Conservation (phyloP, 2,329 filamentous ascomycete species). For the Pseudogymnoascus sp. region DNA sequence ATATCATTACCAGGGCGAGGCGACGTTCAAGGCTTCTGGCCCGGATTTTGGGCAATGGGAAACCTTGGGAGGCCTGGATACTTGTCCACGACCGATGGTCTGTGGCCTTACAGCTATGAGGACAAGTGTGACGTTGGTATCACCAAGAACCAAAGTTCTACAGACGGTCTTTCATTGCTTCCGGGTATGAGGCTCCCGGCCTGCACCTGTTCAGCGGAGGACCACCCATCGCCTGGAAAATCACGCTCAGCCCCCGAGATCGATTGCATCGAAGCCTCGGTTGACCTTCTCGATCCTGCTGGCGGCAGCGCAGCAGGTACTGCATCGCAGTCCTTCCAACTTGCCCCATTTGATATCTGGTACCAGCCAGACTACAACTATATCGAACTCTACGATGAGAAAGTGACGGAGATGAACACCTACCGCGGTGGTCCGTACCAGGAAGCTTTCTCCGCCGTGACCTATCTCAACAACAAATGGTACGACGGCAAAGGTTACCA, state of each 20-base stretch:
- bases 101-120: conserved; percentile 69
- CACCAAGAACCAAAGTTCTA: conserved; percentile 62
- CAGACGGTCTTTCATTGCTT: conserved; percentile 57
- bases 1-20: conserved; percentile 62
- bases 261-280: conserved; percentile 63
- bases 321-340: conserved; percentile 59
- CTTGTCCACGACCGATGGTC: conserved; percentile 60
- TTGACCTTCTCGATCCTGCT: conserved; percentile 30
- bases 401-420: conserved; percentile 48
- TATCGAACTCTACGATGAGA: conserved; percentile 55
- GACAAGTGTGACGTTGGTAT: conserved; percentile 63
- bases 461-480: conserved; percentile 58
- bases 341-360: conserved; percentile 63
- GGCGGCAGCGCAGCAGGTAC: conserved; percentile 46
- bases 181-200: conserved; percentile 64
- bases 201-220: conserved; percentile 56
- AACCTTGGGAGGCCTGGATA: conserved; percentile 65
- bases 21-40: conserved; percentile 64
- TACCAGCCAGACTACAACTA: conserved; percentile 61
- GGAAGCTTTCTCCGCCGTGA: conserved; percentile 54
- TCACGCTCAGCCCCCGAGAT: conserved; percentile 64
- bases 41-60: conserved; percentile 69
- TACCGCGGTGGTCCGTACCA: conserved; percentile 57
- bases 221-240: conserved; percentile 58
- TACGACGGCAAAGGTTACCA: conserved; percentile 58